Evolutionary conservation across 2,329 filamentous ascomycete species (phyloP).

Genomic region (Cordyceps militaris): DNA sequence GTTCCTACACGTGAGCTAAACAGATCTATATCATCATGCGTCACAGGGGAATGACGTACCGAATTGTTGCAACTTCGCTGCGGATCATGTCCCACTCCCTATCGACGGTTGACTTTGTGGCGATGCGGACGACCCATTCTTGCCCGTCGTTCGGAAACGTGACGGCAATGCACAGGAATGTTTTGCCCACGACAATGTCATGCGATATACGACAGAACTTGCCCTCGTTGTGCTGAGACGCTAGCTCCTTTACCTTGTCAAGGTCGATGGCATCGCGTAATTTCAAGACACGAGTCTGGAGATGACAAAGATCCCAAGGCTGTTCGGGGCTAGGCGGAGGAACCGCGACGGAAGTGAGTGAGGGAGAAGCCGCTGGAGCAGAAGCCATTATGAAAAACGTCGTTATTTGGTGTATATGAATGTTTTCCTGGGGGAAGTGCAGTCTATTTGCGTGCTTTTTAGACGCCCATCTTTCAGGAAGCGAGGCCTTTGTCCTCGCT

Average conservation of each 20-base stretch:
- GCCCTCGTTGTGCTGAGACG: background rate
- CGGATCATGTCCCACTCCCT: background rate
- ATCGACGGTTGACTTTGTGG: background rate
- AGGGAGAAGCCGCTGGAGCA: too few relatives aligned
- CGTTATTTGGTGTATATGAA: too few relatives aligned
- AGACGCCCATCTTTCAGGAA: too few relatives aligned
- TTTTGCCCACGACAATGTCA: accelerated
- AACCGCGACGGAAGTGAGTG: too few relatives aligned
- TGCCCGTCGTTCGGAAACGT: background rate
- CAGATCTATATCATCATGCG: too few relatives aligned
- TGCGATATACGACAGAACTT: background rate
- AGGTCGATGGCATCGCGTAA: background rate
- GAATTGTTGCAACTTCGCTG: background rate
- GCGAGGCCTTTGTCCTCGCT: too few relatives aligned
- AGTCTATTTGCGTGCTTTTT: too few relatives aligned
- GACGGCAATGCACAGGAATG: background rate
- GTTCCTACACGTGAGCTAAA: background rate
- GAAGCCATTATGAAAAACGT: too few relatives aligned
- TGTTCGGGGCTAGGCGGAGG: too few relatives aligned
- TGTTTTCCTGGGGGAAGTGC: too few relatives aligned
- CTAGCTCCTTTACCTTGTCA: background rate
- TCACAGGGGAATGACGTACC: background rate
- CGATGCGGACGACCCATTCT: background rate
- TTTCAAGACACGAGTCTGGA: too few relatives aligned
- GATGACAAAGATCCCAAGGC: too few relatives aligned